Percentiles rank a stretch among this genome's conserved stretches.
These are phyloP conservation scores for Debaryomyces subglobosus DNA, from an alignment of 1,139 yeast species.

Conservation along the genomic window DNA sequence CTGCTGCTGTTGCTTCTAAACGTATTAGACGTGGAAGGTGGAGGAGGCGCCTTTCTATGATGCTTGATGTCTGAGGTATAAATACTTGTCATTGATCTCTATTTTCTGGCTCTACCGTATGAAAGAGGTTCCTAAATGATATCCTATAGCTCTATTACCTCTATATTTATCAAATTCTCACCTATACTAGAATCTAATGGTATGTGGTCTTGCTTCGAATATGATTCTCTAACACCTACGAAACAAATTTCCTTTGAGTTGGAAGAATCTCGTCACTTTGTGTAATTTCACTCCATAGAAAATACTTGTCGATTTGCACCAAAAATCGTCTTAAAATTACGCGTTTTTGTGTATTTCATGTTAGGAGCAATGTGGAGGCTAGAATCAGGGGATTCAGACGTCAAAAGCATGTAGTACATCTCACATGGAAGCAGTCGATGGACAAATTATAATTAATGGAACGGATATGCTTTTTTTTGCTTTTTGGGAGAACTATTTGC, in stretches of 20 bases:
- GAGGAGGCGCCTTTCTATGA: slow-evolving; percentile 52
- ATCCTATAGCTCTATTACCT: background rate
- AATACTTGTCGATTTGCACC: background rate
- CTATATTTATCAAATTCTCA: background rate
- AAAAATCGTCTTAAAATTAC: slow-evolving; percentile 2
- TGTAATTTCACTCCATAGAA: slow-evolving; percentile 7
- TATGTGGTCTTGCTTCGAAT: background rate
- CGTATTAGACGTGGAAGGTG: slow-evolving; percentile 24
- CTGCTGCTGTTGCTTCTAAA: slow-evolving; percentile 8
- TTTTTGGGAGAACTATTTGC: background rate
- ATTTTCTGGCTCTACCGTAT: background rate
- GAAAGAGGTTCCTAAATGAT: background rate
- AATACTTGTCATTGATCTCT: slow-evolving; percentile 44
- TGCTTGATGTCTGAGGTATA: slow-evolving; percentile 49
- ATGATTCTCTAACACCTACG: background rate
- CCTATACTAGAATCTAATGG: background rate
- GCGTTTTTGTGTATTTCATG: slow-evolving; percentile 9
- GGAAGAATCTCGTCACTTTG: slow-evolving; percentile 5
- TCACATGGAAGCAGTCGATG: background rate
- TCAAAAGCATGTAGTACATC: background rate
- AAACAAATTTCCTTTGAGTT: slow-evolving; percentile 3
- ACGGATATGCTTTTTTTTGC: background rate
- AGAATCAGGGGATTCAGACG: background rate
- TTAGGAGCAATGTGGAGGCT: background rate
- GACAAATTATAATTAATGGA: background rate